Base-by-base conservation (phyloP, 2,329 filamentous ascomycete genomes). In the Rachicladosporium sp. region DNA sequence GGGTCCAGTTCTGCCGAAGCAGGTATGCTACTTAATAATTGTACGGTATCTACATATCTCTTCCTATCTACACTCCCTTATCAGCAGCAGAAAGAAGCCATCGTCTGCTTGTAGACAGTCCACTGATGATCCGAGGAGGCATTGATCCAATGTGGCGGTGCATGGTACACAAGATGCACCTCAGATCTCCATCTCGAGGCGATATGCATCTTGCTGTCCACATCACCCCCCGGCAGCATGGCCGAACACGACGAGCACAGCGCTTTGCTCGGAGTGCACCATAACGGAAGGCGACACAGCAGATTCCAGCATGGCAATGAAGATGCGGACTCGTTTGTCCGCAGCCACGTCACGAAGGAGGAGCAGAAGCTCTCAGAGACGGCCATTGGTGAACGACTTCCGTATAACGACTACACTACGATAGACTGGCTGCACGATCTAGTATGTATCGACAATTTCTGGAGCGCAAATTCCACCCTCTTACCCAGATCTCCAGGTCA, bases 361-460 rank as follows among this genome's bases (percentile, higher is more conserved):
- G 70, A 73, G 46, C 64, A 63, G 42, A 62, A 63, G 11, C 54
- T 73, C 40, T 58, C 50, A 5, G 56, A 57, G 3, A 68, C 63
- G 15, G 59, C 68, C 1, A 59, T 73, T 8, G 72, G 71, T 32
- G 73, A 77, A 50, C 58, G 72, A 37, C 53, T 76, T 12, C 68
- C 71, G 1, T 78, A 78, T 50, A 76, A 74, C 49, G 69, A 76
- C 46, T 78, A 78, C 47, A 72, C 69, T 6, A 75, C 73, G 1
- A 76, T 77, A 42, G 73, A 78, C 54, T 78, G 73, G 73, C 60
- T 78, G 7, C 74, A 75, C 52, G 72, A 75, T 48, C 54, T 78
- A 41, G 69, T 72, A 51, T 12, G 44, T 21, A 3, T 12, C 19
- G 9, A 35, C 35, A 7, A 8, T 30, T n/a, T 19, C 10, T 29